Evolutionary conservation across 2,329 filamentous ascomycete genomes (phyloP).

Genomic region (Fusarium globosum): DNA sequence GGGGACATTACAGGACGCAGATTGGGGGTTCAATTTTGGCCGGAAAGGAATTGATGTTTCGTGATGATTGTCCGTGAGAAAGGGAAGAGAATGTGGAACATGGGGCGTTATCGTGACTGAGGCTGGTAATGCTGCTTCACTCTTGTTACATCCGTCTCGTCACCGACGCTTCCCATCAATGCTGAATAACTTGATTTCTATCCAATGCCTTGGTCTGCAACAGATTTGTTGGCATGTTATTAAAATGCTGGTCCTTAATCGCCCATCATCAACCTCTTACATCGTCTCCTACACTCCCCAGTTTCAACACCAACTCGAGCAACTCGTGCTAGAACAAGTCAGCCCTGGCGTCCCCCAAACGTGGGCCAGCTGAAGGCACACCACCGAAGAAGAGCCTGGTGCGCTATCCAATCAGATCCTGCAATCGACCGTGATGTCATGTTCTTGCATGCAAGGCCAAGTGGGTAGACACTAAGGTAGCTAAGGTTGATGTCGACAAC

Average conservation of each 20-base stretch:
- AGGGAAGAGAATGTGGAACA: constrained; percentile 31
- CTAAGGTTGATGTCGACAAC: background rate
- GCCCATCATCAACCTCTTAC: constrained; percentile 35
- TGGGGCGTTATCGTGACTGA: constrained; percentile 29
- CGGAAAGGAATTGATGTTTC: constrained; percentile 3
- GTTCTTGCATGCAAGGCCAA: constrained; percentile 19
- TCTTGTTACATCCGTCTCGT: constrained; percentile 29
- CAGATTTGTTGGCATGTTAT: constrained; percentile 31
- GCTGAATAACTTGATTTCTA: constrained; percentile 17
- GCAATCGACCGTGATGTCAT: constrained; percentile 36
- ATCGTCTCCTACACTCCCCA: constrained; percentile 22
- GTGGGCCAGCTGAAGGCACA: constrained; percentile 39
- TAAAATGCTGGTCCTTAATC: constrained; percentile 36
- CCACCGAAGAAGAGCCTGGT: constrained; percentile 40
- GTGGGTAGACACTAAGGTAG: constrained; percentile 9
- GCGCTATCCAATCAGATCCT: constrained; percentile 25
- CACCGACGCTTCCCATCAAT: constrained; percentile 5
- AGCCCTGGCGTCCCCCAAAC: constrained; percentile 35
- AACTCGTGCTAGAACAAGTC: constrained; percentile 29
- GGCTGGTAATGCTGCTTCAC: constrained; percentile 17
- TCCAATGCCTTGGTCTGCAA: constrained; percentile 26
- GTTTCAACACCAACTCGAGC: constrained; percentile 24
- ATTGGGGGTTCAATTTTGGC: background rate
- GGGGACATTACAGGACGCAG: background rate
- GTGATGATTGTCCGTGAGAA: constrained; percentile 6